Base-by-base conservation (phyloP, 225 moss, liverwort and hornwort species). In the Asterella californica region DNA sequence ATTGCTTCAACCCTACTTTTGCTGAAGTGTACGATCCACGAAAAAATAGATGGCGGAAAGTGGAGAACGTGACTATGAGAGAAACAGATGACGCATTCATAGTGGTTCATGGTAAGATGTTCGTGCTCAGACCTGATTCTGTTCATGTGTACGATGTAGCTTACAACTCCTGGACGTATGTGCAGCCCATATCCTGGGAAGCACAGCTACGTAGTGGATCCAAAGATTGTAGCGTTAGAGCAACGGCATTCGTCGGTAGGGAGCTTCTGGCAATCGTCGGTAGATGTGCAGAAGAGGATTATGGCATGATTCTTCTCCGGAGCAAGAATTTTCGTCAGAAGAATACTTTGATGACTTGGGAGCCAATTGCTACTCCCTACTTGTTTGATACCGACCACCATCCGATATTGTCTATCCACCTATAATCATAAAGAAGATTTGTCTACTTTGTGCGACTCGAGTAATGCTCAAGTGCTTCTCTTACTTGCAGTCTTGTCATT, bases 111-210 rank as follows among this genome's bases (percentile, higher is more conserved):
- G 86, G 81, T 6, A 83, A 81, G 78, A 83, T 86, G 54, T 83
- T 83, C 60, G 86, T 83, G 36, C 62, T 86, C 0, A 78, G 86
- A 33, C 86, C 86, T 5, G 83, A 86, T 71, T 86, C 83, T 7
- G 83, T 86, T 22, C 86, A 86, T 76, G 86, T 86, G n/a, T 86
- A 86, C 70, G 86, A 86, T 18, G 78, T 69, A 1, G 37, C 49
- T 10, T 81, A 81, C 0, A 83, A 86, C 50, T 79, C 81, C 0
- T 83, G 86, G 83, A 79, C 79, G 5, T 86, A 70, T 68, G 46
- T 86, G 62, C 86, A 86, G 76, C 83, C 83, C 46, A 86, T 86
- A 22, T 86, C 86, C 0, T 86, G 86, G 86, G 86, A 86, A 76
- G 75, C 81, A 33, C 86, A 86, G 70, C 78, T 83, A 27, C 62